These are phyloP conservation scores for Nicotiana tomentosiformis DNA, from an alignment of 257 asterid species.

Conservation along the genomic window DNA sequence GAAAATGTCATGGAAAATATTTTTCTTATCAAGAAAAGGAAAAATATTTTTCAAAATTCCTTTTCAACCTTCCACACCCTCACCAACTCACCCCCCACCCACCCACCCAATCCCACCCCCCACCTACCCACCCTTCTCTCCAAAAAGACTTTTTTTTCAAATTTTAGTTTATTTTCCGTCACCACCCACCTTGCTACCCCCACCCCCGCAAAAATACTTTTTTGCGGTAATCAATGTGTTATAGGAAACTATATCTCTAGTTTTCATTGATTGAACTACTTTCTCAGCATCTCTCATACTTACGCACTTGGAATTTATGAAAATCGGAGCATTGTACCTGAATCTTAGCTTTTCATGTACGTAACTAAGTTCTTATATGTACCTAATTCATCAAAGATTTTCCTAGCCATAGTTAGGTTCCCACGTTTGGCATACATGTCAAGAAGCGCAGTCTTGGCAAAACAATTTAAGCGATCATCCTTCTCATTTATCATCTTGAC, in stretches of 20 bases:
- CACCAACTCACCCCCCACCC: too few species aligned
- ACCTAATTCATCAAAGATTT: constrained; percentile 48
- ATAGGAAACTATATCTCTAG: constrained; percentile 57
- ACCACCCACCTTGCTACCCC: too few species aligned
- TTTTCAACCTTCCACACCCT: too few species aligned
- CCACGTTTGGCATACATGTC: constrained; percentile 73
- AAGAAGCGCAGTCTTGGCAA: constrained; percentile 55
- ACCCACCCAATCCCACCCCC: too few species aligned
- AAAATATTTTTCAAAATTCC: too few species aligned
- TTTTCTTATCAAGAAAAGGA: too few species aligned
- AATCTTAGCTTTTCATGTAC: constrained; percentile 52
- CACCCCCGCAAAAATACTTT: too few species aligned
- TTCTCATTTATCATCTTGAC: constrained; percentile 33
- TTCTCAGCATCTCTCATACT: constrained; percentile 42
- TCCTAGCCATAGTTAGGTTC: constrained; percentile 40
- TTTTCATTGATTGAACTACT: constrained; percentile 37
- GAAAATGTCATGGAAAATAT: too few species aligned
- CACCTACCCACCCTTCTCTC: too few species aligned
- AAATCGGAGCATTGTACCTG: constrained; percentile 51
- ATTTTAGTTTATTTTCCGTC: too few species aligned
- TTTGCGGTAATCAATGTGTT: constrained; percentile 27
- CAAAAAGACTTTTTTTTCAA: too few species aligned
- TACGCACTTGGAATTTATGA: constrained; percentile 75
- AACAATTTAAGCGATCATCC: constrained; percentile 24
- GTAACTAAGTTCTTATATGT: constrained; percentile 36